Conservation (phyloP, 345 rosid species). For the Arabidopsis thaliana region TAIR10.1 NC_003070.9:24253001-24253500, state of each 20-base stretch:
- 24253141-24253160: neutral
- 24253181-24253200: neutral
- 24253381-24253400: no score
- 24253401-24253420: no score
- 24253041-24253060: constrained; percentile 23
- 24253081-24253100: neutral
- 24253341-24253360: no score
- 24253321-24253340: no score
- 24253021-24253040: constrained; percentile 15
- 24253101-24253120: neutral
- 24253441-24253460: no score
- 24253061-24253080: neutral
- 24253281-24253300: no score
- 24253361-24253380: no score
- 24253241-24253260: neutral
- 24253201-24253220: neutral
- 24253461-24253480: no score
- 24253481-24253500: no score
- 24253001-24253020: neutral
- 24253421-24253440: no score
- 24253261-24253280: no score
- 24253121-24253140: neutral
- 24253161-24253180: neutral
- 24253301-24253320: no score
- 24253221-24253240: neutral